Base-by-base conservation (phyloP, 1,139 yeast genomes). In the Candida sanyaensis region DNA sequence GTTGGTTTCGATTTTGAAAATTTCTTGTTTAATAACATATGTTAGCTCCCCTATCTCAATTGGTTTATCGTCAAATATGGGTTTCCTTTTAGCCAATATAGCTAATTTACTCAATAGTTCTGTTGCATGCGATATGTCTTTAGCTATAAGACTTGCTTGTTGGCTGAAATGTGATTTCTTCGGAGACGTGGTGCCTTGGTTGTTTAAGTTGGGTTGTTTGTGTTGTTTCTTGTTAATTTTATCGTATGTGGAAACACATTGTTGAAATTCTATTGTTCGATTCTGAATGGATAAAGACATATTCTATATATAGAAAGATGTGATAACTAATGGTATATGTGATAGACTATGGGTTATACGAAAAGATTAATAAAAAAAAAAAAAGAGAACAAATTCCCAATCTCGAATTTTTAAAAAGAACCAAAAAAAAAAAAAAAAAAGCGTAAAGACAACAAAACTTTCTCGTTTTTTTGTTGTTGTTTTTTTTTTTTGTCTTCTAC, bases 51-150 rank as follows among this genome's bases (percentile, higher is more conserved):
- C 89, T 52, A 95, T 89, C 63, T 93, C 99, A 29, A 88, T 85
- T 1, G 99, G 97, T 57, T 88, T 85, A 66, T 95, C 99, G 63
- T 92, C 97, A 59, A 93, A 89, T 61, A 93, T 69, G n/a, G 97
- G 96, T 64, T 91, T 92, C 57, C 92, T 75, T 64, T 87, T 89
- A 8, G 99, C 97, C 54, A 93, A 68, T 41, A 81, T 59, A 1
- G 99, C 97, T 44, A 93, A 75, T 57, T 91, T 86, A 43, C 88
- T 83, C 50, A 95, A 75, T 59, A 91, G 75, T 49, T 84, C 91
- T 2, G 97, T 92, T n/a, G 95, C 90, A 50, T 84, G 86, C 13
- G 91, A 86, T 48, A 93, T 90, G 60, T 93, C 97, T 59, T 84
- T 86, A 44, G 98, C 97, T 40, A 93, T 89, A 27, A 75, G 70